These are phyloP conservation scores for Tilletia walkeri DNA, from an alignment of 1,284 basidiomycete genomes.

Conservation along the genomic window DNA sequence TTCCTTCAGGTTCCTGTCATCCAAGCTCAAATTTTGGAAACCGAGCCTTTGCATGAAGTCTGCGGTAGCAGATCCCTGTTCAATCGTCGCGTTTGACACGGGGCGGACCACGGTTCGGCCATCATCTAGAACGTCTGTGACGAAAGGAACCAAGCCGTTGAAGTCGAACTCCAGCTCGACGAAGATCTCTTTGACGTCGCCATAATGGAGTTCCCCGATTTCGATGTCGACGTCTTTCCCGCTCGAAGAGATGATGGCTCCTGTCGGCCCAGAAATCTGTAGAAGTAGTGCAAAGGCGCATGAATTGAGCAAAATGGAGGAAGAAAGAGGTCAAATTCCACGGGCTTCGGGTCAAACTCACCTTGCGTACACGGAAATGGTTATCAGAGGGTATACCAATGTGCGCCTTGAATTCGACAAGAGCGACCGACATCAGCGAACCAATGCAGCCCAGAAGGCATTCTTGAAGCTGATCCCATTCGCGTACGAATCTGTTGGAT, in stretches of 20 bases:
- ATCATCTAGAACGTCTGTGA: background rate
- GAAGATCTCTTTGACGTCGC: constrained; percentile 46
- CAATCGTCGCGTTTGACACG: constrained; percentile 25
- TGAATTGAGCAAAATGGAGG: background rate
- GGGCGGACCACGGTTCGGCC: background rate
- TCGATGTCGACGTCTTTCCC: constrained; percentile 93
- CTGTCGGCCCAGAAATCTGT: constrained; percentile 32
- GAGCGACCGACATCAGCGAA: constrained; percentile 46
- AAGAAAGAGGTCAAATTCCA: background rate
- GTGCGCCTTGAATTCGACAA: constrained; percentile 45
- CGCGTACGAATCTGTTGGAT: constrained; percentile 35
- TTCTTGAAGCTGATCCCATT: constrained; percentile 52
- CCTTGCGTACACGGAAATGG: constrained; percentile 45
- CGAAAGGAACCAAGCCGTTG: constrained; percentile 31
- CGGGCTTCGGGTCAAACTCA: constrained; percentile 14
- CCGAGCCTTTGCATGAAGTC: constrained; percentile 51
- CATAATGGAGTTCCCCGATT: constrained; percentile 68
- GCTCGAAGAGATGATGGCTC: constrained; percentile 69
- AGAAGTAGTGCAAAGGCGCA: background rate
- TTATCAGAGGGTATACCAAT: constrained; percentile 48
- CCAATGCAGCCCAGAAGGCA: constrained; percentile 48
- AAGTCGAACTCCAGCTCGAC: constrained; percentile 49
- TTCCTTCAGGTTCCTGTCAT: constrained; percentile 27
- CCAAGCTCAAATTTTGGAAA: constrained; percentile 40
- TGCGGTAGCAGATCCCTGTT: constrained; percentile 46